phyloP scores from a whole-genome alignment of 2,329 filamentous ascomycete genomes.

The Ascochyta pisi region DNA sequence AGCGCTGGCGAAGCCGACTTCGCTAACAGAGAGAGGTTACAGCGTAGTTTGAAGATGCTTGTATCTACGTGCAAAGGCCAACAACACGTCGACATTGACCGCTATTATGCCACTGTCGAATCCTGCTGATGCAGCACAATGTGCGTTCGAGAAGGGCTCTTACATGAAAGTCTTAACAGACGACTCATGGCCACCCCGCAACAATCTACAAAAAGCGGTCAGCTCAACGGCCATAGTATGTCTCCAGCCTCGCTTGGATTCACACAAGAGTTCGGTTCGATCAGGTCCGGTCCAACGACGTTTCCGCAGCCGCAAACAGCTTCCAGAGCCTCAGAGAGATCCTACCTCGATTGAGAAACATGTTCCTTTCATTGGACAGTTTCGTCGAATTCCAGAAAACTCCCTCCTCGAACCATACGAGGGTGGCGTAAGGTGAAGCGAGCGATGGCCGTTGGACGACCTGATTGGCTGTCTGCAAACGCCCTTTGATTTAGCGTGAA shows the following conservation, averaged over 20 bases:
- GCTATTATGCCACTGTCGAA: no score
- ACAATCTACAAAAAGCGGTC: slow-evolving; percentile 4
- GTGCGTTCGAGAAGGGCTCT: no score
- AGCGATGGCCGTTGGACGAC: slow-evolving; percentile 1
- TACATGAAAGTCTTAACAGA: no score
- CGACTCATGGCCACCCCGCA: neutral
- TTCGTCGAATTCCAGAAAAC: slow-evolving; percentile 5
- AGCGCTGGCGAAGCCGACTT: neutral
- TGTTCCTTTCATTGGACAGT: neutral
- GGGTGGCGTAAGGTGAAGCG: slow-evolving; percentile 21
- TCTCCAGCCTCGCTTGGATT: neutral
- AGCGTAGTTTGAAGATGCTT: neutral
- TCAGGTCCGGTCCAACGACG: slow-evolving; percentile 25
- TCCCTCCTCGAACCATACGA: slow-evolving; percentile 7
- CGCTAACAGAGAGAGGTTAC: neutral
- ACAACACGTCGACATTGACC: no score
- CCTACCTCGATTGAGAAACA: neutral
- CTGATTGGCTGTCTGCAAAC: slow-evolving; percentile 24
- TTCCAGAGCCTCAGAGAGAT: slow-evolving; percentile 5
- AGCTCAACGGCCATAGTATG: neutral
- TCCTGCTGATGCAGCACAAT: no score
- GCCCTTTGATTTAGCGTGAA: slow-evolving; percentile 25
- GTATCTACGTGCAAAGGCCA: no score
- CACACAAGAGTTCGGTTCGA: slow-evolving; percentile 8
- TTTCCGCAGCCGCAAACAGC: neutral